Percentiles rank a stretch among this genome's conserved stretches.
phyloP scores from a whole-genome alignment of 306 rosid genomes.

The Urtica urens region DNA sequence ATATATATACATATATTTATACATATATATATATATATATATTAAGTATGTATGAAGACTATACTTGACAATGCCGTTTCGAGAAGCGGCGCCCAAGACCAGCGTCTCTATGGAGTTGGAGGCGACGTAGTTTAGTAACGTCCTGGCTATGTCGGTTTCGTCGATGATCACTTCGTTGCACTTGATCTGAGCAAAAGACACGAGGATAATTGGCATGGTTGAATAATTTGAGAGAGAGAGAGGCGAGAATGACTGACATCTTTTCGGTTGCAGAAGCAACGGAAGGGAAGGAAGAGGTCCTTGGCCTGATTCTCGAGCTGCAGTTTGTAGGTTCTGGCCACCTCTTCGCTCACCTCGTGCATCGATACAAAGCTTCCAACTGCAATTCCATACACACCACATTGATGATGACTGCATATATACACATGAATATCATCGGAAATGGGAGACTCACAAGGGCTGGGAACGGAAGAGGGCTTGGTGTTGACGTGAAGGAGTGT shows the following conservation, averaged over 20 bases:
- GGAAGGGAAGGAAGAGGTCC: constrained; percentile 65
- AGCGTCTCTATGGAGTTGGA: constrained; percentile 39
- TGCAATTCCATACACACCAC: too few relatives aligned
- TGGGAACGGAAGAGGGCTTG: constrained; percentile 28
- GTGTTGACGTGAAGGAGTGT: constrained; percentile 53
- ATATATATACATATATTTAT: too few relatives aligned
- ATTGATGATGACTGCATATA: too few relatives aligned
- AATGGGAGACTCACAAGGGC: constrained; percentile 24
- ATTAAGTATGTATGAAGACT: too few relatives aligned
- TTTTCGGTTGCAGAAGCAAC: constrained; percentile 60
- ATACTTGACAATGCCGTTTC: constrained; percentile 55
- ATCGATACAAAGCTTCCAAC: constrained; percentile 28
- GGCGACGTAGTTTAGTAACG: constrained; percentile 34
- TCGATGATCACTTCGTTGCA: constrained; percentile 62
- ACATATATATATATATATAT: too few relatives aligned
- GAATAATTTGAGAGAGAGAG: not conserved
- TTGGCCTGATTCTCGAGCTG: constrained; percentile 47
- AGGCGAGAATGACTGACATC: constrained; percentile 28
- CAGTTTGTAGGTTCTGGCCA: constrained; percentile 31
- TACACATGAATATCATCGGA: too few relatives aligned
- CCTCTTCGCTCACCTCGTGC: constrained; percentile 33
- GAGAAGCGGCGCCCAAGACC: constrained; percentile 69
- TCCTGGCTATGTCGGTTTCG: constrained; percentile 48
- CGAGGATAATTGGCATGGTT: too few relatives aligned
- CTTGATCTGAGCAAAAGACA: constrained; percentile 33